These are phyloP conservation scores for Diatrype stigma DNA, from an alignment of 2,329 filamentous ascomycete species.

Conservation along the genomic window DNA sequence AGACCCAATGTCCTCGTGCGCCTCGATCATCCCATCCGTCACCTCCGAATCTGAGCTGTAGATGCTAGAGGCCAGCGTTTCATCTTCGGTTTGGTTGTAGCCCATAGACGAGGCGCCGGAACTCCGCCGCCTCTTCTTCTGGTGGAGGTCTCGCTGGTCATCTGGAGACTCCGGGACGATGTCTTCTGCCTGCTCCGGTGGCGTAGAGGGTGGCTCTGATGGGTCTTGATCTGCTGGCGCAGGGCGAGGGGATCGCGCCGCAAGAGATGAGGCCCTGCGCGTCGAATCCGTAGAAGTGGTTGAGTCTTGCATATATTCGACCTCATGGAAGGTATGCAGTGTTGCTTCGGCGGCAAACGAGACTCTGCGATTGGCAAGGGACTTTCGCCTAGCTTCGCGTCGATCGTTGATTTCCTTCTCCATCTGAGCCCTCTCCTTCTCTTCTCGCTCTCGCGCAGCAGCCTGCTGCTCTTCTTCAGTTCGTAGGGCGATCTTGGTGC, in stretches of 20 bases:
- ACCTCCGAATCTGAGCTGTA: conserved; percentile 65
- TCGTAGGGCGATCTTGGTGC: conserved; percentile 59
- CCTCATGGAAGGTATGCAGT: conserved; percentile 92
- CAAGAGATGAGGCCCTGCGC: conserved; percentile 63
- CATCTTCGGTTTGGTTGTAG: conserved; percentile 62
- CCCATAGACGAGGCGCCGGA: conserved; percentile 63
- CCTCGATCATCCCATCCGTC: conserved; percentile 51
- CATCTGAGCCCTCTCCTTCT: conserved; percentile 55
- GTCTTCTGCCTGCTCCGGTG: conserved; percentile 57
- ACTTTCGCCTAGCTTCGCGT: conserved; percentile 86
- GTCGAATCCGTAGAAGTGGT: conserved; percentile 77
- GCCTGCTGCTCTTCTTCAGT: conserved; percentile 70
- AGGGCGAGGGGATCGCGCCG: conserved; percentile 23
- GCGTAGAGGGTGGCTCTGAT: conserved; percentile 58
- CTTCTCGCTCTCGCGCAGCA: conserved; percentile 65
- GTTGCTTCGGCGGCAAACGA: conserved; percentile 98
- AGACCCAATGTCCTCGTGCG: conserved; percentile 47
- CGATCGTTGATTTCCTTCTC: conserved; percentile 65
- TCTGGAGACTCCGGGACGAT: conserved; percentile 56
- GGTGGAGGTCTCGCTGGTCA: conserved; percentile 60
- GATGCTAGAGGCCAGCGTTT: conserved; percentile 71
- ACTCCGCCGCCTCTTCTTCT: conserved; percentile 58
- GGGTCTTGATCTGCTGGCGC: conserved; percentile 35
- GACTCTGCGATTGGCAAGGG: conserved; percentile 85
- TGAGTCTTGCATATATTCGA: conserved; percentile 84